Conservation (phyloP, 768 basidiomycete genomes). For the Rhodotorula sphaerocarpa region DNA sequence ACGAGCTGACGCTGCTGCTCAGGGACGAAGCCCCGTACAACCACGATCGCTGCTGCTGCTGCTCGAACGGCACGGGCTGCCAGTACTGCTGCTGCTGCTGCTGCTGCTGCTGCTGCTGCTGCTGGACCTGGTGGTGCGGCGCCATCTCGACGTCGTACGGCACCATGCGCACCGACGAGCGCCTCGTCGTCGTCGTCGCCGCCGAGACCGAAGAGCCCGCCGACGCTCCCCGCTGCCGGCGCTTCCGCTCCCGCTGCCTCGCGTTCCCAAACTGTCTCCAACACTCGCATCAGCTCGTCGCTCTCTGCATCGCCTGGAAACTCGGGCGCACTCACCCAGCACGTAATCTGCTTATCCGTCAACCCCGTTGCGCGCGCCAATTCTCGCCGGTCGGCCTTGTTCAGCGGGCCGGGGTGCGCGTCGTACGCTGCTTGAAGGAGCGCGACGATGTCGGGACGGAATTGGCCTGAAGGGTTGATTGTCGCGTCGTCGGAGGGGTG, state of each 20-base stretch:
- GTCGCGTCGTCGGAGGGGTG: too few relatives aligned
- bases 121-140: background rate
- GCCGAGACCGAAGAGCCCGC: too few relatives aligned
- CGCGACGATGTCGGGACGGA: slow-evolving; percentile 13
- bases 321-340: slow-evolving; percentile 7
- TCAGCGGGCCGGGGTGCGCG: background rate
- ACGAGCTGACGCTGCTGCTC: background rate
- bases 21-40: background rate
- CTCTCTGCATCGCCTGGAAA: background rate
- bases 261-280: slow-evolving; percentile 14
- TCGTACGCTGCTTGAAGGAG: slow-evolving; percentile 16
- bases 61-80: too few relatives aligned
- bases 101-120: background rate
- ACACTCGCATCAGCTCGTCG: background rate
- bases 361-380: slow-evolving; percentile 9
- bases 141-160: slow-evolving; percentile 11
- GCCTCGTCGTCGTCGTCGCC: too few relatives aligned
- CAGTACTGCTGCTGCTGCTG: background rate
- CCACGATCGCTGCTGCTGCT: background rate
- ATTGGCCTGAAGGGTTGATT: background rate
- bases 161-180: background rate
- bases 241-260: slow-evolving; percentile 17
- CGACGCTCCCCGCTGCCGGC: too few relatives aligned
- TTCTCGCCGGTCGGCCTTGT: slow-evolving; percentile 5
- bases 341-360: slow-evolving; percentile 16